Evolutionary conservation across 177 flowering plant species (phyloP).

Genomic region (Telopea speciosissima): DNA sequence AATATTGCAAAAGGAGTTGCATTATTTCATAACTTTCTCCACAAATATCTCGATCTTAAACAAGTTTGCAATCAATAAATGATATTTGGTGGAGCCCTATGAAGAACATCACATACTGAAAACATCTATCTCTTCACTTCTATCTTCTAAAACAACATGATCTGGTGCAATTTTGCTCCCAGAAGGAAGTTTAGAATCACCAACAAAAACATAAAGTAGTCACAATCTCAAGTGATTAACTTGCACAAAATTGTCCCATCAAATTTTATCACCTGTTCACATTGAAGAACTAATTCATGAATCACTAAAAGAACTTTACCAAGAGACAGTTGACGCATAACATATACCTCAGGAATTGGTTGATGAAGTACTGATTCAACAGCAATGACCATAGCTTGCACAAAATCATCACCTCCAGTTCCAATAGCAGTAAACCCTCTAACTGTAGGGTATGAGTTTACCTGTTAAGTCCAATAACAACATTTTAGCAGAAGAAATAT

Average conservation of each 20-base stretch:
- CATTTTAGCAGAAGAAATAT: neutral
- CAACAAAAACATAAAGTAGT: neutral
- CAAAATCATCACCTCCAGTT: slow-evolving; percentile 96
- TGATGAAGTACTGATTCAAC: slow-evolving; percentile 89
- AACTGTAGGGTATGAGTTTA: slow-evolving; percentile 86
- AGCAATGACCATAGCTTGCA: slow-evolving; percentile 94
- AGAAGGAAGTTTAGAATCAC: neutral
- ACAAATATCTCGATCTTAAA: neutral
- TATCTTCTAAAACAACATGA: neutral
- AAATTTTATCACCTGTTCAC: neutral
- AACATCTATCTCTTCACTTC: neutral
- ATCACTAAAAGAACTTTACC: neutral
- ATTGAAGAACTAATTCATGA: neutral
- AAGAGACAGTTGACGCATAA: neutral
- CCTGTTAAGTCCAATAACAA: slow-evolving; percentile 35
- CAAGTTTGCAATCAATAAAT: neutral
- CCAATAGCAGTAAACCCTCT: slow-evolving; percentile 99
- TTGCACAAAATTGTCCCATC: neutral
- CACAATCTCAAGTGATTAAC: neutral
- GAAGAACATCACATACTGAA: neutral
- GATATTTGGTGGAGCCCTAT: neutral
- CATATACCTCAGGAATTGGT: slow-evolving; percentile 75
- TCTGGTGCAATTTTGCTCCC: neutral
- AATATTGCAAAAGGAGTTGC: neutral
- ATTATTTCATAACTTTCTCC: neutral